Evolutionary conservation across 805 yeast genomes (phyloP), one percentile per base, ranked within the genome.

Genomic region (Brettanomyces custersianus): DNA sequence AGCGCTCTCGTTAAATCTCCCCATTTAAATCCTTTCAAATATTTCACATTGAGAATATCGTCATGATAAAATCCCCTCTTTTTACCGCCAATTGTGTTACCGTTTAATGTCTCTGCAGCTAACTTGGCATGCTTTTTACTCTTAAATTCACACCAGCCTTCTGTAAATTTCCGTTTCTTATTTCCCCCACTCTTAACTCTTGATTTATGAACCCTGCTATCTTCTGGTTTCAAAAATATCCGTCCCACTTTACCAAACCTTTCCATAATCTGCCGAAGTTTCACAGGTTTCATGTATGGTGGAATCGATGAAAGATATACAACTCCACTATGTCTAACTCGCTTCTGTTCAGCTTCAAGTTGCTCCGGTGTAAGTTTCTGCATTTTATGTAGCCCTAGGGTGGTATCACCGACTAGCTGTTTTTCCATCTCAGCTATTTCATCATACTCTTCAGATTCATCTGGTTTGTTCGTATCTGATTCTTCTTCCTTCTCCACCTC

Each of bases 241-340:
- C 97, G 67, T 48, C 85, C 95, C n/a, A 90, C 70, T 40, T 75
- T 77, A 9, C 98, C 98, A 60, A 90, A 92, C 42, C 85, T 66
- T 4, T 77, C 58, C 23, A 92, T 63, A 10, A 92, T 72, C 35
- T 87, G 92, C 48, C 94, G 70, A 60, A 92, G 65, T 54, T 87
- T 92, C 2, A 80, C 74, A 1, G 98, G 97, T 54, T 88, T 88
- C 98, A 92, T 92, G 54, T 82, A 92, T 19, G 98, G 98, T 0
- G 98, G 98, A 8, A 92, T 73, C 34, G 80, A 72, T 0, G 96
- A 87, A 3, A 92, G 58, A 48, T 92, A 92, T n/a, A 94, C 80
- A 2, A 92, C 96, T 4, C 98, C 98, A 0, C 95, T 79, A 47
- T 72, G 77, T 41, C 69, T 74, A 25, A 72, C 67, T 46, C 70